These are phyloP conservation scores for Isatis tinctoria DNA, from an alignment of 345 rosid genomes.

Conservation along the genomic window DNA sequence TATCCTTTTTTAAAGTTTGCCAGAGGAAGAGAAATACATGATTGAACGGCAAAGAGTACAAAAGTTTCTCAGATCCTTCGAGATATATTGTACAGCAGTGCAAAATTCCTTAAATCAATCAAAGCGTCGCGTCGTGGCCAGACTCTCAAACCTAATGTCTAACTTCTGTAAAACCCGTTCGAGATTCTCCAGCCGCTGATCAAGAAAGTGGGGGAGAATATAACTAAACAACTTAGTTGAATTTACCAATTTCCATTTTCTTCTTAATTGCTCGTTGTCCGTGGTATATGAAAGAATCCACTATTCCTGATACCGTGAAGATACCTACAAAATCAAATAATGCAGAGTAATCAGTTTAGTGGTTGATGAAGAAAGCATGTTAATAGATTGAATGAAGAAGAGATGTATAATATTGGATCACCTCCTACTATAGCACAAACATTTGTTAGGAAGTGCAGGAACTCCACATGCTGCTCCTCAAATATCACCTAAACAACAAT, in stretches of 20 bases:
- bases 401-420: neutral
- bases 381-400: neutral
- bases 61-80: conserved; percentile 1
- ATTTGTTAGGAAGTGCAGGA: conserved; percentile 81
- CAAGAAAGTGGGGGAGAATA: conserved; percentile 1
- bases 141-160: conserved; percentile 16
- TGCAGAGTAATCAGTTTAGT: neutral
- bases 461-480: conserved; percentile 65
- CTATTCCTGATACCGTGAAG: conserved; percentile 76
- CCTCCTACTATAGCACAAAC: conserved; percentile 91
- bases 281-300: conserved; percentile 78
- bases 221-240: conserved; percentile 36
- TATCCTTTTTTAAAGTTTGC: neutral
- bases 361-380: neutral
- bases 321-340: conserved; percentile 38
- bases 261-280: conserved; percentile 82
- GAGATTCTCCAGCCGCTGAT: neutral
- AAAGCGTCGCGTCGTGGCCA: neutral
- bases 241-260: conserved; percentile 78
- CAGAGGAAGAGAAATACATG: neutral
- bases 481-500: conserved; percentile 54
- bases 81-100: neutral
- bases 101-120: conserved; percentile 1
- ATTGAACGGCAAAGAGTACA: neutral
- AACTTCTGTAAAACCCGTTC: conserved; percentile 10